A percentile compares a stretch with the other conserved stretches of the same genome.
phyloP scores from a whole-genome alignment of 495 filamentous ascomycete species.

The Massariosphaeria phaeospora region DNA sequence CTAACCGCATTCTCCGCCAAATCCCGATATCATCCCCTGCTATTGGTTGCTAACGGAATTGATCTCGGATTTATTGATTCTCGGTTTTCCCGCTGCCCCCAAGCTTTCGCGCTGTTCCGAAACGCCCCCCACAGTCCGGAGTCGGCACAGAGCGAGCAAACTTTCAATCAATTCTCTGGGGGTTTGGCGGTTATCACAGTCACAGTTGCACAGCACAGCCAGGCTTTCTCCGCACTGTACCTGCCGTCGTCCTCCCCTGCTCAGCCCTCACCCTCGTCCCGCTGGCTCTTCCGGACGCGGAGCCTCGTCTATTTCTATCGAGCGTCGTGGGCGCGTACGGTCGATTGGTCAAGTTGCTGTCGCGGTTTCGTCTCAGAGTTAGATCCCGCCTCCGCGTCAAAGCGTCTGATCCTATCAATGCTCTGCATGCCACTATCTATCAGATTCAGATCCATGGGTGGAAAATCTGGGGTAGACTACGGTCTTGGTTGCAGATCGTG shows the following conservation, averaged over 20 bases:
- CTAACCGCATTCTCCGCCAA: too few relatives aligned
- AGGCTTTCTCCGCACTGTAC: not conserved
- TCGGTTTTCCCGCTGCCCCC: too few relatives aligned
- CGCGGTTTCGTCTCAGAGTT: slow-evolving; percentile 29
- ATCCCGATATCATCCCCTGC: too few relatives aligned
- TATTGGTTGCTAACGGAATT: too few relatives aligned
- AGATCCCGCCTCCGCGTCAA: slow-evolving; percentile 20
- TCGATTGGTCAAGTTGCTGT: slow-evolving; percentile 25
- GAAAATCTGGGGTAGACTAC: slow-evolving; percentile 14
- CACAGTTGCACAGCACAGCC: not conserved
- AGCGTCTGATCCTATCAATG: slow-evolving; percentile 31
- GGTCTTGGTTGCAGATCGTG: slow-evolving; percentile 29
- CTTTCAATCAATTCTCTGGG: not conserved
- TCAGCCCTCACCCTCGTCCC: not conserved
- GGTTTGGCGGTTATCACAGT: too few relatives aligned
- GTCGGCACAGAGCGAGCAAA: not conserved
- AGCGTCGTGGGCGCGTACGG: not conserved
- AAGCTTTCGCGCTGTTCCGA: not conserved
- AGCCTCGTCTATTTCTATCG: too few relatives aligned
- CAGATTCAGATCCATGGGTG: slow-evolving; percentile 12
- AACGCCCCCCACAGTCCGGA: not conserved
- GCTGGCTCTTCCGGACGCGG: too few relatives aligned
- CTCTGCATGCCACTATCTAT: slow-evolving; percentile 14
- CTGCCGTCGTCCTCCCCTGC: not conserved
- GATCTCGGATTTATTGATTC: too few relatives aligned